Evolutionary conservation across 176 grass and related monocot species (phyloP), one percentile per base, ranked within the genome.

Genomic region (Pontederia crassipes): DNA sequence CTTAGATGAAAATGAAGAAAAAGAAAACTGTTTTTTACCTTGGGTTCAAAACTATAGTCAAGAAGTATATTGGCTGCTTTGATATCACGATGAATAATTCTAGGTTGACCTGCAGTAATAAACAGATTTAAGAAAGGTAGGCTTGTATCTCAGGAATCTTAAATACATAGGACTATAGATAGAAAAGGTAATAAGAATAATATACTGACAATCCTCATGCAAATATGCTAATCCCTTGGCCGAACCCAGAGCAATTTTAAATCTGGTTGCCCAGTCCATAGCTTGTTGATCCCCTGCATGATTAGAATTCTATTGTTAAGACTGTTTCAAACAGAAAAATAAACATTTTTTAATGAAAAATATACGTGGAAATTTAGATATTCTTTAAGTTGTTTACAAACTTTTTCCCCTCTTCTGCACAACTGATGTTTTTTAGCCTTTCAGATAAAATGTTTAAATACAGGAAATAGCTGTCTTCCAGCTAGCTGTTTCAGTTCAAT

Each of bases 1-100:
- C 24, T 32, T n/a, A 13, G 54, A 32, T 4, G 12, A 32, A 4
- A 60, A 18, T 58, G 16, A 72, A 49, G 13, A 14, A 26, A 11
- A 52, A 72, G 46, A 12, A 47, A 50, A 28, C 24, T 51, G n/a
- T 45, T 28, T 15, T 48, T 16, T 63, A 95, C 85, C 82, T 89
- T 86, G 11, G 90, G 77, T 59, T 95, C 86, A 46, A 79, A 95
- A 56, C 86, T 79, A 45, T 74, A 86, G 69, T 95, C 90, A 15
- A 95, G 77, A 46, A 95, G 80, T 52, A 95, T 84, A 64, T 95
- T 95, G 13, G 86, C 77, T 0, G 86, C 82, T 67, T 95, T 95
- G 62, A 95, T 95, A 78, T 95, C 86, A 10, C 82, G 80, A 55
- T 95, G 86, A 62, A 95, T 95, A 49, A 95, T 95, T 75, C 76